Evolutionary conservation across 2,329 filamentous ascomycete genomes (phyloP).

Genomic region (Arthrobotrys sinensis): DNA sequence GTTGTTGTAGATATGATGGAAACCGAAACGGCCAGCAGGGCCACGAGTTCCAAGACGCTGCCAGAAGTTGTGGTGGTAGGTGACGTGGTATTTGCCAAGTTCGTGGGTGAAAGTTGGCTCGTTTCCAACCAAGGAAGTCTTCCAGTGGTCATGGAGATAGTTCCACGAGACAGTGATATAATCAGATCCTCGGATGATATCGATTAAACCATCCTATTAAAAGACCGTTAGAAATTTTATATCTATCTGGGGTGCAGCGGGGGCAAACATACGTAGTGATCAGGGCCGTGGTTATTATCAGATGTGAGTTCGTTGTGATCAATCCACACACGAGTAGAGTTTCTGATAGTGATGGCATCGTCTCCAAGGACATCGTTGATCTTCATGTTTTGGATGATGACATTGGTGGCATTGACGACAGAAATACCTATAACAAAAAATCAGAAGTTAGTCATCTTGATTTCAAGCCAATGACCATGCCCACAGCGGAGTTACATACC

Average conservation of each 20-base stretch:
- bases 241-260: not conserved
- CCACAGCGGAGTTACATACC: conserved; percentile 68
- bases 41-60: conserved; percentile 70
- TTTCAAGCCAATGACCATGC: too few species aligned
- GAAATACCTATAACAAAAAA: conserved; percentile 63
- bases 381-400: conserved; percentile 68
- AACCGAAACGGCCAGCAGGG: conserved; percentile 71
- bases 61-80: conserved; percentile 72
- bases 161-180: conserved; percentile 71
- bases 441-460: too few species aligned
- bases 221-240: not conserved
- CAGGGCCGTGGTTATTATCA: conserved; percentile 68
- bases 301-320: conserved; percentile 71
- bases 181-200: conserved; percentile 70
- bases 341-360: conserved; percentile 69
- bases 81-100: conserved; percentile 72
- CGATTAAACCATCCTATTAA: conserved; percentile 72
- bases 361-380: conserved; percentile 67
- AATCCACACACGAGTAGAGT: conserved; percentile 70
- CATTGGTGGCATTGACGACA: conserved; percentile 67
- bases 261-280: conserved; percentile 66
- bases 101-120: conserved; percentile 75
- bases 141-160: conserved; percentile 71
- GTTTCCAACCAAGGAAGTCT: conserved; percentile 74
- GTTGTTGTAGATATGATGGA: conserved; percentile 72